These are phyloP conservation scores for Inonotus hispidus DNA, from an alignment of 1,284 basidiomycete genomes.

Conservation along the genomic window DNA sequence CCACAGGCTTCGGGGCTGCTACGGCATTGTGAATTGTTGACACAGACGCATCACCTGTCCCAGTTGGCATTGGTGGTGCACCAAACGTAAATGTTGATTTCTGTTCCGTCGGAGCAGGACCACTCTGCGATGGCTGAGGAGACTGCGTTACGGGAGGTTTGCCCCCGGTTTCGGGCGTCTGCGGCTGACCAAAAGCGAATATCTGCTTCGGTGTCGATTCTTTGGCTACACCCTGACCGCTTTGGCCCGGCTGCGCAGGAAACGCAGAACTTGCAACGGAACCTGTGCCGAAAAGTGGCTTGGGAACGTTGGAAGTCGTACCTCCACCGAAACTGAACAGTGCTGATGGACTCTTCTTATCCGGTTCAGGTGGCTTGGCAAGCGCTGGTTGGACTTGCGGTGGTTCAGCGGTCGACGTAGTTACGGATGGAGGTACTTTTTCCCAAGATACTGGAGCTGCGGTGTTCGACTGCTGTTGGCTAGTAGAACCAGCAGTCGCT, in stretches of 20 bases:
- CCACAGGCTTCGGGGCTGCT: conserved; percentile 19
- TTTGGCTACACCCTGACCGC: background rate
- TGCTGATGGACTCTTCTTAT: conserved; percentile 5
- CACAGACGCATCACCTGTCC: background rate
- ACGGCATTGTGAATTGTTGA: background rate
- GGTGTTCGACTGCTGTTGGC: background rate
- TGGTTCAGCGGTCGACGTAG: background rate
- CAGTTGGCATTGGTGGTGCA: conserved; percentile 7
- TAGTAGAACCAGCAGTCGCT: background rate
- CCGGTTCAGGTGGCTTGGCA: conserved; percentile 7
- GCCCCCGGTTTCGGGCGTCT: conserved; percentile 22
- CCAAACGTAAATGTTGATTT: conserved; percentile 39
- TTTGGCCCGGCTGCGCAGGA: conserved; percentile 20
- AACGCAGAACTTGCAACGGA: background rate
- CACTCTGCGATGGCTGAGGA: background rate
- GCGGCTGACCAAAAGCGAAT: background rate
- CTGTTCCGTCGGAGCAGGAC: conserved; percentile 35
- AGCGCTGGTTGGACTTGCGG: background rate
- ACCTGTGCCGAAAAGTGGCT: conserved; percentile 15
- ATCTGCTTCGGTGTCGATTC: background rate
- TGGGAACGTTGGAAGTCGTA: conserved; percentile 2
- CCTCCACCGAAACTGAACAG: conserved; percentile 10
- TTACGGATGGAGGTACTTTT: background rate
- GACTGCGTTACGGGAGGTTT: background rate
- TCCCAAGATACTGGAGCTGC: background rate